These are phyloP conservation scores for Botrytis elliptica DNA, from an alignment of 2,329 filamentous ascomycete species.

Conservation along the genomic window DNA sequence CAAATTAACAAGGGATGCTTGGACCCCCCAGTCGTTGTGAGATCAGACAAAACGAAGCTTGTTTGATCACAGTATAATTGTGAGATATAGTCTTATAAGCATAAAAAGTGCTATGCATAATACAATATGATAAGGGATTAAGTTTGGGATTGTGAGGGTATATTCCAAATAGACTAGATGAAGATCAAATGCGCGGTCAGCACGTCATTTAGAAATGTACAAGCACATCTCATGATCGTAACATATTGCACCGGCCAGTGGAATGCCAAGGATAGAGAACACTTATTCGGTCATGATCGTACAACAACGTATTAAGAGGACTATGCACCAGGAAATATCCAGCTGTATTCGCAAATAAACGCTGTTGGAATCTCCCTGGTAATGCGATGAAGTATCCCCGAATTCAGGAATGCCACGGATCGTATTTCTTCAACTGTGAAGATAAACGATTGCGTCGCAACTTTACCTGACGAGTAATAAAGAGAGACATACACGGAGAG, in stretches of 20 bases:
- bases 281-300: not conserved
- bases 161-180: not conserved
- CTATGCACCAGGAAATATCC: not conserved
- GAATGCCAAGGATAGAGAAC: not conserved
- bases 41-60: conserved; percentile 31
- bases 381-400: not conserved
- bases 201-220: not conserved
- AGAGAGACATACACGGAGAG: not conserved
- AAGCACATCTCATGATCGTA: not conserved
- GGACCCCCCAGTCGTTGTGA: conserved; percentile 28
- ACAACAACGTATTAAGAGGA: not conserved
- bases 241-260: not conserved
- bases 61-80: conserved; percentile 31
- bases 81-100: not conserved
- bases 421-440: not conserved
- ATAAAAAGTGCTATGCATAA: conserved; percentile 14
- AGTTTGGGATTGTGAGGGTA: not conserved
- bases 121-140: not conserved
- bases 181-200: not conserved
- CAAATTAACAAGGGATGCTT: conserved; percentile 23
- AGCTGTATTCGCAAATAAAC: not conserved
- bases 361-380: not conserved
- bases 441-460: not conserved
- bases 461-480: not conserved
- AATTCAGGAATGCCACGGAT: not conserved